Evolutionary conservation across 2,329 filamentous ascomycete genomes (phyloP).

Genomic region (Catunica adiposa): DNA sequence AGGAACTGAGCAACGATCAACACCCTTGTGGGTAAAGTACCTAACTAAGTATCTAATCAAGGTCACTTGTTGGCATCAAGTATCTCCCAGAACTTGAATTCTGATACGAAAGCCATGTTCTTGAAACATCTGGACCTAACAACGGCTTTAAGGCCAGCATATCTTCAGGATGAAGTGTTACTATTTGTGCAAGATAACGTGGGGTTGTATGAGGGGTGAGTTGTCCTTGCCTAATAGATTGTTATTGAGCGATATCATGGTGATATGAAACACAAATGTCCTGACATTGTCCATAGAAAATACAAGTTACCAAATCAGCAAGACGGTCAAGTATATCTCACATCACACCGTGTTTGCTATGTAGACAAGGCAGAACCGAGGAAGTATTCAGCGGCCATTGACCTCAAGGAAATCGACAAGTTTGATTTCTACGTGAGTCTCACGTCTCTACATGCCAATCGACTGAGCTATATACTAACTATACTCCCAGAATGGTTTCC

Average conservation of each 20-base stretch:
- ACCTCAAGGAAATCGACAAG: constrained; percentile 79
- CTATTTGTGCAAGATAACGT: constrained; percentile 96
- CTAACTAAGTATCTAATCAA: too few species aligned
- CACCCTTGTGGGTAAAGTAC: too few species aligned
- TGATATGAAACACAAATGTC: constrained; percentile 7
- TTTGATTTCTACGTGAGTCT: constrained; percentile 67
- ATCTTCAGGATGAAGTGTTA: constrained; percentile 83
- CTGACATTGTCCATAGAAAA: constrained; percentile 42
- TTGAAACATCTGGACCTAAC: constrained; percentile 90
- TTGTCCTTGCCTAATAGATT: too few species aligned
- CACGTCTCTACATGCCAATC: constrained; percentile 26
- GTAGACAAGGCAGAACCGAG: constrained; percentile 78
- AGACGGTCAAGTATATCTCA: constrained; percentile 90
- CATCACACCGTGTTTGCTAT: constrained; percentile 89
- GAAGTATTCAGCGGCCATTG: constrained; percentile 67
- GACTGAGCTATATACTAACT: not conserved
- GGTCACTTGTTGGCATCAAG: too few species aligned
- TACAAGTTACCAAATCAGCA: constrained; percentile 89
- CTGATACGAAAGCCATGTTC: constrained; percentile 86
- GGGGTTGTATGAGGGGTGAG: constrained; percentile 86
- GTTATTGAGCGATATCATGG: too few species aligned
- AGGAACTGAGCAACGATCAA: too few species aligned
- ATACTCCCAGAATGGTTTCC: constrained; percentile 48
- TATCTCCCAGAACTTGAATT: too few species aligned
- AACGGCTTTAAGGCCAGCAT: constrained; percentile 80